phyloP scores from a whole-genome alignment of 2,329 filamentous ascomycete species.

The Aspergillus niger region DNA sequence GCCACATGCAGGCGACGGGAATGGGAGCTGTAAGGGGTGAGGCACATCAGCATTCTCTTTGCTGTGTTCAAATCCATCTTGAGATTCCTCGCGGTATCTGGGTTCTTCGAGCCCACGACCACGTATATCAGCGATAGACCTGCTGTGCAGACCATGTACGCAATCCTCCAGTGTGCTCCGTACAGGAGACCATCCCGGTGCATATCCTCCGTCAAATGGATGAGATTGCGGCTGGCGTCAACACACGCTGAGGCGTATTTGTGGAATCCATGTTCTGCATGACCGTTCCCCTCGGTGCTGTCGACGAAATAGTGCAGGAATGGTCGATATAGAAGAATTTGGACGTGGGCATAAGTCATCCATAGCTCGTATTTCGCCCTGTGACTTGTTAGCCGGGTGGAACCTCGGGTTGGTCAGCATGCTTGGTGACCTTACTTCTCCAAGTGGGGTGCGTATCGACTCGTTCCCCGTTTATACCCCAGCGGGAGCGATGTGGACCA shows the following conservation, averaged over 20 bases:
- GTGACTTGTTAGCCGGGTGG: background rate
- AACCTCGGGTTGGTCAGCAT: background rate
- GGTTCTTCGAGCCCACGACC: slow-evolving; percentile 3
- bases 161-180: slow-evolving; percentile 12
- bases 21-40: slow-evolving; percentile 6
- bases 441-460: background rate
- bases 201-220: slow-evolving; percentile 18
- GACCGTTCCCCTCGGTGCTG: background rate
- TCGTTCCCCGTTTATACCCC: background rate
- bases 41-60: background rate
- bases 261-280: slow-evolving; percentile 4
- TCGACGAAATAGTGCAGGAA: slow-evolving; percentile 13
- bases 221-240: slow-evolving; percentile 16
- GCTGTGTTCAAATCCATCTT: slow-evolving; percentile 4
- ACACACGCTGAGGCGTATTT: slow-evolving; percentile 13
- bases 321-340: slow-evolving; percentile 15
- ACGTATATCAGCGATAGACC: slow-evolving; percentile 11
- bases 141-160: slow-evolving; percentile 10
- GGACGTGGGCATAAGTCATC: slow-evolving; percentile 12
- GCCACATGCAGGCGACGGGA: slow-evolving; percentile 7
- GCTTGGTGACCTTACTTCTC: background rate
- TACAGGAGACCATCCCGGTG: slow-evolving; percentile 9
- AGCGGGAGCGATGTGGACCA: slow-evolving; percentile 9
- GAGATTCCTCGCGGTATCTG: background rate
- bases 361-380: slow-evolving; percentile 15